Evolutionary conservation across 2,329 filamentous ascomycete species (phyloP).

Genomic region (Incumbomyces lentus): DNA sequence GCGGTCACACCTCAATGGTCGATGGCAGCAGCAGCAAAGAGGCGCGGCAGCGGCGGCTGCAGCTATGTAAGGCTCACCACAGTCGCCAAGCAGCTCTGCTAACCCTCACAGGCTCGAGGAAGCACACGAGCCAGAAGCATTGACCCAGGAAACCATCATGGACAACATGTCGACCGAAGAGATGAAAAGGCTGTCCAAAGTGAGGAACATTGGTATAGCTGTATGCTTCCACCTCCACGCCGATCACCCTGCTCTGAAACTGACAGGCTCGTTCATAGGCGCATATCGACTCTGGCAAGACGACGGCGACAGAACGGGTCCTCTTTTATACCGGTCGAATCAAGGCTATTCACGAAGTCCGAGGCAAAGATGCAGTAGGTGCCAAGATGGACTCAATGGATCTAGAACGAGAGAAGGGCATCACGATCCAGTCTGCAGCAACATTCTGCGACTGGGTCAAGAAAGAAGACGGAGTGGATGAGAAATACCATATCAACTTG

Average conservation of each 20-base stretch:
- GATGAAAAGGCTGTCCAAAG: constrained; percentile 62
- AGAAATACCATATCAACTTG: constrained; percentile 94
- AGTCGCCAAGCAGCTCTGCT: not conserved
- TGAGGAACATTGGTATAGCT: constrained; percentile 97
- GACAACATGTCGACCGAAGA: constrained; percentile 74
- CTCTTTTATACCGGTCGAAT: constrained; percentile 97
- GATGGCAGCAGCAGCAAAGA: constrained; percentile 32
- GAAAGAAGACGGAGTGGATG: constrained; percentile 68
- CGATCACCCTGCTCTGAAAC: constrained; percentile 5
- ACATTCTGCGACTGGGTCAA: constrained; percentile 98
- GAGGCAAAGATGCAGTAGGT: constrained; percentile 85
- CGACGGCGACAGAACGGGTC: constrained; percentile 88
- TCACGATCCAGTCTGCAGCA: constrained; percentile 96
- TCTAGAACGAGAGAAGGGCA: constrained; percentile 93
- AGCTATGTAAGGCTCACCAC: constrained; percentile 30
- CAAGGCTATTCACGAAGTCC: constrained; percentile 92
- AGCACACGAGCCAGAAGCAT: constrained; percentile 45
- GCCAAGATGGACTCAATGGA: constrained; percentile 99
- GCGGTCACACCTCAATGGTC: constrained; percentile 27
- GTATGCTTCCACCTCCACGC: constrained; percentile 39
- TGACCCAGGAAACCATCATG: constrained; percentile 58
- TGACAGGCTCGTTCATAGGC: constrained; percentile 44
- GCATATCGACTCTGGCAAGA: constrained; percentile 98
- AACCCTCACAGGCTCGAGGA: constrained; percentile 39
- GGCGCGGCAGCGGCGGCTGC: constrained; percentile 34